Percentiles rank a stretch among this genome's conserved stretches.
Conservation (phyloP, 1,284 basidiomycete species). For the Cryptococcus sp. region DNA sequence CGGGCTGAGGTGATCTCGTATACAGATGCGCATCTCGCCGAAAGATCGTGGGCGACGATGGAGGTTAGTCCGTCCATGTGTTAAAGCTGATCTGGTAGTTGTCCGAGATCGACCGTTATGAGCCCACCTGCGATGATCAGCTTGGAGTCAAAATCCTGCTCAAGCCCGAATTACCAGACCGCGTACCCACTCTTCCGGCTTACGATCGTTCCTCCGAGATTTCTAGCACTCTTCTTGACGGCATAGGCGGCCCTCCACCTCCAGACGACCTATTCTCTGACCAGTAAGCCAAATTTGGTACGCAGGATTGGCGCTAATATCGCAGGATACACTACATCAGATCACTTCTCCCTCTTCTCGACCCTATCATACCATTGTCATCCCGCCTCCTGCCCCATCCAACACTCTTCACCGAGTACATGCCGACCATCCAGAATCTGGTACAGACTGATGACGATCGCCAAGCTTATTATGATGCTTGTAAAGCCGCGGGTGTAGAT, state of each 20-base stretch:
- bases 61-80: constrained; percentile 50
- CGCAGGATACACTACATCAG: constrained; percentile 29
- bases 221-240: no score
- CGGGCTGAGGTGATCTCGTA: no score
- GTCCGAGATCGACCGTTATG: constrained; percentile 44
- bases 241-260: constrained; percentile 11
- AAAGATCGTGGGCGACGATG: constrained; percentile 44
- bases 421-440: constrained; percentile 65
- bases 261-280: neutral
- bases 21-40: constrained; percentile 55
- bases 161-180: constrained; percentile 37
- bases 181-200: constrained; percentile 16
- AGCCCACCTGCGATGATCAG: constrained; percentile 57
- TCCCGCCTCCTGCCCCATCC: constrained; percentile 49
- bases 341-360: constrained; percentile 49
- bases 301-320: neutral
- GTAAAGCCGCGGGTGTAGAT: constrained; percentile 24
- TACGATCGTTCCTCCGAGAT: constrained; percentile 20
- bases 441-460: constrained; percentile 62
- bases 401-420: constrained; percentile 62
- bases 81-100: constrained; percentile 32
- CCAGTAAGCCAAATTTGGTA: neutral
- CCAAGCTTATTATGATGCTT: constrained; percentile 31
- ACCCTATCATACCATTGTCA: constrained; percentile 46
- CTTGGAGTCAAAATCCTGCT: constrained; percentile 55